Evolutionary conservation across 768 basidiomycete genomes (phyloP), one percentile per base, ranked within the genome.

Genomic region (Tulasnella sp.): DNA sequence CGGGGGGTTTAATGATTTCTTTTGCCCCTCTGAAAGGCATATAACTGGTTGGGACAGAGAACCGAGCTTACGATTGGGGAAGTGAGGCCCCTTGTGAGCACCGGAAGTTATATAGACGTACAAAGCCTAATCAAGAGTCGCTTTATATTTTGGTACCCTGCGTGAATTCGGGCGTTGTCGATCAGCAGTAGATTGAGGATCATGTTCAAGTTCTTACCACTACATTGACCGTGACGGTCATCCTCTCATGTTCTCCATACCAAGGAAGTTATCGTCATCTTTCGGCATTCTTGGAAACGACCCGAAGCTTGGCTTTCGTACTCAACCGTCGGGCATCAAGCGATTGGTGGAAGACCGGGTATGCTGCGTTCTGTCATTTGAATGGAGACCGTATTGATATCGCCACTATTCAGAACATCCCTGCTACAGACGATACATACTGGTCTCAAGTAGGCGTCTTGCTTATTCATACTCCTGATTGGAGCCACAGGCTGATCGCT

Each of bases 301-400:
- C 68, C 84, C 89, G 49, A 94, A 94, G 71, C 81, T 96, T 17
- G 83, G 84, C 10, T 96, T 96, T 70, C 83, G 88, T 42, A 88
- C 83, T 65, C 86, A 86, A 61, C 81, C 88, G 0, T 78, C 78
- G 44, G 92, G 92, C 17, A 83, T 96, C 52, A 76, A 82, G 51
- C 86, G 89, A 68, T 71, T 96, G 44, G 78, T 82, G 50, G 77
- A 82, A 13, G 78, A 77, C 30, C 80, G 90, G 65, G 91, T 92
- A 71, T 65, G 88, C 64, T 4, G n/a, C 73, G 47, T 23, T 29
- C 51, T 50, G 42, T 64, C 56, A 45, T 30, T 26, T 30, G 50
- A 32, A 29, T 44, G 23, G 21, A 13, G 30, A 42, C 27, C 38
- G 55, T 21, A 29, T 42, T 56, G 55, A 47, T 29, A 24, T 32